Conservation (phyloP, 106 monocot genomes). For the Alisma plantagoaquatica region DNA sequence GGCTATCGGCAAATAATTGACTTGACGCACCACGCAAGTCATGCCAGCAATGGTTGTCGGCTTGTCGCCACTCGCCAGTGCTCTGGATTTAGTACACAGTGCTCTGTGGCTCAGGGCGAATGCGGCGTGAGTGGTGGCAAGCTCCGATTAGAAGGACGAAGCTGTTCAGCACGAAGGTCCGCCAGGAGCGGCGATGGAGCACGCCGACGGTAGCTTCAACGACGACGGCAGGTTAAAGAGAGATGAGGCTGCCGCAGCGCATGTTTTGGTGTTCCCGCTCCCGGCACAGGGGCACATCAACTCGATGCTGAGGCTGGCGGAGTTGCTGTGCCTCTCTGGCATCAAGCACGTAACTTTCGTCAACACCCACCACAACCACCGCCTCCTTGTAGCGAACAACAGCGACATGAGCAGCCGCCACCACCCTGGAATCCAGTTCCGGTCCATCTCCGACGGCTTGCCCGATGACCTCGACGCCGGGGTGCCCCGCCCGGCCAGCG, state of each 20-base stretch:
- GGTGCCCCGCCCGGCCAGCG: conserved; percentile 4
- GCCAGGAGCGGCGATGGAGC: no score
- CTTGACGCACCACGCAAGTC: no score
- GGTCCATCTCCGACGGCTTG: conserved; percentile 24
- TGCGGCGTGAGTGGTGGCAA: no score
- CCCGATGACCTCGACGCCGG: conserved; percentile 10
- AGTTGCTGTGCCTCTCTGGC: conserved; percentile 20
- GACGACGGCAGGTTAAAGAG: no score
- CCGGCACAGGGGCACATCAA: conserved; percentile 22
- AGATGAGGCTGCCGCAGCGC: conserved; percentile 5
- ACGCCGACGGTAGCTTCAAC: no score
- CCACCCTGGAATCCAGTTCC: conserved; percentile 4
- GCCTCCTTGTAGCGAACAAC: conserved; percentile 5
- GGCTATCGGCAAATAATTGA: no score
- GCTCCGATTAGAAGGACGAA: no score
- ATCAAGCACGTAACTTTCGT: conserved; percentile 31
- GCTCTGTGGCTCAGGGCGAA: no score
- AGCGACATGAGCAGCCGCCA: neutral
- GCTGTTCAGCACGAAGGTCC: no score
- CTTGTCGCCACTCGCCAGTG: no score
- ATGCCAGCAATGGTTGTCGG: no score
- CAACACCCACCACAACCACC: conserved; percentile 23
- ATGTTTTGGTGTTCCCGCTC: conserved; percentile 32
- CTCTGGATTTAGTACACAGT: no score
- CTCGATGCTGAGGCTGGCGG: conserved; percentile 20